phyloP scores from a whole-genome alignment of 345 rosid species.

The Citropsis articulata region DNA sequence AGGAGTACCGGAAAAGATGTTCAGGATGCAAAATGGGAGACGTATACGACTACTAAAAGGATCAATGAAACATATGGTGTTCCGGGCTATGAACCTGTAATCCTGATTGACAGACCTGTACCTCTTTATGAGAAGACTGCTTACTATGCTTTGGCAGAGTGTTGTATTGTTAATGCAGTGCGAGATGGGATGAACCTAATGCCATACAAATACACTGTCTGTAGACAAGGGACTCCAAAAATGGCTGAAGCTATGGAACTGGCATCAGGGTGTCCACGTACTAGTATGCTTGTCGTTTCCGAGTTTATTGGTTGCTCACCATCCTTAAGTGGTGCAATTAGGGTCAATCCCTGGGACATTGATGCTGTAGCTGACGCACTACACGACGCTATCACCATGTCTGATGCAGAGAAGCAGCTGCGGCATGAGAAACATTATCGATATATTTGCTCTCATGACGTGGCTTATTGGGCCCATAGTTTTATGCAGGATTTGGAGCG shows the following conservation, averaged over 20 bases:
- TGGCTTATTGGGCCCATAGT: slow-evolving; percentile 57
- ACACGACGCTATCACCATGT: slow-evolving; percentile 32
- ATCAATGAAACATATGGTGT: slow-evolving; percentile 42
- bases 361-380: slow-evolving; percentile 45
- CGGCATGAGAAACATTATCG: slow-evolving; percentile 50
- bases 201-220: slow-evolving; percentile 47
- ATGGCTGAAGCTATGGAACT: slow-evolving; percentile 34
- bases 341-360: slow-evolving; percentile 52
- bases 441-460: slow-evolving; percentile 55
- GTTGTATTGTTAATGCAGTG: slow-evolving; percentile 49
- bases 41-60: slow-evolving; percentile 31
- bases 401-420: slow-evolving; percentile 39
- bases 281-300: slow-evolving; percentile 46
- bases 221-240: slow-evolving; percentile 40
- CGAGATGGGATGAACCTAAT: slow-evolving; percentile 56
- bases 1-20: slow-evolving; percentile 49
- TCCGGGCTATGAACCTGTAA: slow-evolving; percentile 39
- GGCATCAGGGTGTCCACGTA: slow-evolving; percentile 29
- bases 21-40: slow-evolving; percentile 41
- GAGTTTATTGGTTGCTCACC: slow-evolving; percentile 57
- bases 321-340: slow-evolving; percentile 48
- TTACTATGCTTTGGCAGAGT: slow-evolving; percentile 49
- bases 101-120: slow-evolving; percentile 47
- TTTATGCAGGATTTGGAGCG: slow-evolving; percentile 44
- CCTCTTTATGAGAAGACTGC: slow-evolving; percentile 48